Conservation (phyloP, 129 eudicot species). For the Dittrichia graveolens region DNA sequence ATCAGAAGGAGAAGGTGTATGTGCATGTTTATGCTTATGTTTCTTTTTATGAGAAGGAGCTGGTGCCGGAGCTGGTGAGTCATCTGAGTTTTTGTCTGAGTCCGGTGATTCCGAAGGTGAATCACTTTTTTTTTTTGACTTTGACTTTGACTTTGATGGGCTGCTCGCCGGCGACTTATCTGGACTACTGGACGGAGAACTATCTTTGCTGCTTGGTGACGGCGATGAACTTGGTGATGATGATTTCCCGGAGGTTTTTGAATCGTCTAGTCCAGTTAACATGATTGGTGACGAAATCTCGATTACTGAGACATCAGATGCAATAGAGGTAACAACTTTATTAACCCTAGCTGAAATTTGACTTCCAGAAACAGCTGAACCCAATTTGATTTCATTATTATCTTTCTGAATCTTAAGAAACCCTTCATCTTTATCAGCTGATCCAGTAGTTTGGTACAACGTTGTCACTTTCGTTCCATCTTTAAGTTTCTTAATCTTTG, state of each 20-base stretch:
- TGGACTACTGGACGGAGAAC: conserved; percentile 2
- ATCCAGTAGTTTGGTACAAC: conserved; percentile 36
- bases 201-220: not conserved
- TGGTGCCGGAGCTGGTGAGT: not conserved
- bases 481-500: conserved; percentile 31
- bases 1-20: conserved; percentile 1
- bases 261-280: not conserved
- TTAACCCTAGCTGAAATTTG: not conserved
- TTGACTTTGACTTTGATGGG: not conserved
- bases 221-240: not conserved
- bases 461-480: conserved; percentile 27
- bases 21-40: not conserved
- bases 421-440: conserved; percentile 10
- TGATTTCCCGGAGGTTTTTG: too few relatives aligned
- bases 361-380: not conserved
- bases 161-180: not conserved
- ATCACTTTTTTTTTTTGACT: too few relatives aligned
- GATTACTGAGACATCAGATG: not conserved
- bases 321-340: conserved; percentile 25
- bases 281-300: conserved; percentile 8
- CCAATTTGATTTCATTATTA: not conserved
- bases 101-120: too few relatives aligned
- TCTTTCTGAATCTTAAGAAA: not conserved
- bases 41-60: not conserved
- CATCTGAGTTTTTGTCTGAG: not conserved